Base-by-base conservation (phyloP, 768 basidiomycete species). In the Calocera cornea region DNA sequence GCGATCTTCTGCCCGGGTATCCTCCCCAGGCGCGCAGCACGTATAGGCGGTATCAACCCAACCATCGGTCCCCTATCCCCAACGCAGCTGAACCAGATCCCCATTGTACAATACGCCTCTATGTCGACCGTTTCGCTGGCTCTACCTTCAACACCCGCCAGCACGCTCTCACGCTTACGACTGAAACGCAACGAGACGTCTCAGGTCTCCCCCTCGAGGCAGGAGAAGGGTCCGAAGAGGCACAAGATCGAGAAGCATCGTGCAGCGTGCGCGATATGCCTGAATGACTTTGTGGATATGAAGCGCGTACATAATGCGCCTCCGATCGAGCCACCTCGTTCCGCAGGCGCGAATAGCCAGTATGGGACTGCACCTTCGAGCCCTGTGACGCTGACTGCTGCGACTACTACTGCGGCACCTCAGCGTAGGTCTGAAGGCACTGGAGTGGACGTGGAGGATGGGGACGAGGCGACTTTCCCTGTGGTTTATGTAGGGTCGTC, bases 201-300 rank as follows among this genome's bases (percentile, higher is more conserved):
- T 12, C 54, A 38, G 14, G 36, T 31, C 7, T 60, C 54, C 19
- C 8, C 54, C 19, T 14, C 54, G 10, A 27, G 54, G 19, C 54
- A 27, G 54, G 31, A 16, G 14, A 16, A 29, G 19, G 54, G 54
- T 10, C 54, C 54, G 27, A 60, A 60, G 31, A 60, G 54, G 54
- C 31, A 60, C 54, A 60, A 60, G 54, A 60, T 60, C 24, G 54
- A 60, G 54, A 60, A 60, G 54, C 54, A 60, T 22, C 24, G 54
- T 16, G 54, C 54, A 8, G 54, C 54, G 2, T 60, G 54, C 31
- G 54, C 54, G 27, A 60, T 60, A 27, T 60, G 54, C 31, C 31
- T 60, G 31, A 60, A 60, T 22, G 54, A 60, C 22, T 60, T 60
- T 31, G 27, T 60, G 5, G 54, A 60, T 31, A 60, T 60, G 54